Percentiles rank a stretch among this genome's conserved stretches.
These are phyloP conservation scores for Drechslerella stenobrocha DNA, from an alignment of 2,329 filamentous ascomycete genomes.

Conservation along the genomic window DNA sequence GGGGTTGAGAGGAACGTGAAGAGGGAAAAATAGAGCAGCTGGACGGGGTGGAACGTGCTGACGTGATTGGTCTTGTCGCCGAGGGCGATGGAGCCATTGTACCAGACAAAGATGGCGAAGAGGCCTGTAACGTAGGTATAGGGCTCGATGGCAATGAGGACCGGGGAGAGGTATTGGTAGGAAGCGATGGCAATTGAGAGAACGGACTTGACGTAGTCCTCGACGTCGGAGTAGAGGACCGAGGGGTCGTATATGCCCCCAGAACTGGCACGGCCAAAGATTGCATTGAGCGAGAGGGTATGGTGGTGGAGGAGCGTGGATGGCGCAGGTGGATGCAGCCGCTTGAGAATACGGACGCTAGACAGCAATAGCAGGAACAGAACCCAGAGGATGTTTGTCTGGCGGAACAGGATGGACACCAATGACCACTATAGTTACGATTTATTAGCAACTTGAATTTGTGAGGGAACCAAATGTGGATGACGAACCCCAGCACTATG, in stretches of 20 bases:
- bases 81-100: constrained; percentile 90
- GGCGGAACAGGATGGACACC: constrained; percentile 73
- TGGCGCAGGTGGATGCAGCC: constrained; percentile 54
- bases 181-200: constrained; percentile 68
- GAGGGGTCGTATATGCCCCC: constrained; percentile 42
- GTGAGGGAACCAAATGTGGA: constrained; percentile 57
- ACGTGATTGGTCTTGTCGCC: constrained; percentile 94
- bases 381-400: constrained; percentile 98
- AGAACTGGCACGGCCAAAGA: constrained; percentile 13
- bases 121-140: constrained; percentile 66
- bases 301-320: constrained; percentile 30
- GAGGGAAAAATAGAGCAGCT: constrained; percentile 95
- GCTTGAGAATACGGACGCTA: constrained; percentile 36
- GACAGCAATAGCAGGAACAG: constrained; percentile 69
- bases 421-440: constrained; percentile 64
- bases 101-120: constrained; percentile 75
- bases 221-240: constrained; percentile 52
- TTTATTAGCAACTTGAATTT: constrained; percentile 52
- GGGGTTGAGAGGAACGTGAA: constrained; percentile 87
- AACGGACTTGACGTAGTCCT: constrained; percentile 63
- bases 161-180: constrained; percentile 57
- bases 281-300: constrained; percentile 28
- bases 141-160: constrained; percentile 58
- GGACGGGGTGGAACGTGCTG: constrained; percentile 81
- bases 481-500: constrained; percentile 46